These are phyloP conservation scores for Fraxinus pennsylvanica DNA, from an alignment of 257 asterid genomes.

Conservation along the genomic window DNA sequence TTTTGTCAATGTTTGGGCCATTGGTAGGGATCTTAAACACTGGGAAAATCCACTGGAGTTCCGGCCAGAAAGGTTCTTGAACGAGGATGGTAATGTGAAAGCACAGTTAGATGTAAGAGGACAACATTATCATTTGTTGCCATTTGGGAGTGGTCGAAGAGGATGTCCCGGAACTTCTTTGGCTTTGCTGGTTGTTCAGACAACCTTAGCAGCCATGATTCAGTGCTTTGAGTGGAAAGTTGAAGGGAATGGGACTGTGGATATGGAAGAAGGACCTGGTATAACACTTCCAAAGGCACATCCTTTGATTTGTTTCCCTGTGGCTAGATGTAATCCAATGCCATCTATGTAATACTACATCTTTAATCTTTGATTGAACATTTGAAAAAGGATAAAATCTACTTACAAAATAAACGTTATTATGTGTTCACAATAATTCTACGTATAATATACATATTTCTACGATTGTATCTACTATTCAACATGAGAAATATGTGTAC, in stretches of 20 bases:
- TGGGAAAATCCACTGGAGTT: constrained; percentile 71
- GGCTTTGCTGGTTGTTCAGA: constrained; percentile 65
- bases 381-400: neutral
- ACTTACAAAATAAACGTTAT: neutral
- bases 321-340: constrained; percentile 38
- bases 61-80: constrained; percentile 59
- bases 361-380: neutral
- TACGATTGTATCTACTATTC: too few relatives aligned
- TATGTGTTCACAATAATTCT: too few relatives aligned
- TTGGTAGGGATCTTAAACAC: constrained; percentile 52
- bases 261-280: constrained; percentile 68
- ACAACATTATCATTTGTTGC: constrained; percentile 63
- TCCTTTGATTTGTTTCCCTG: constrained; percentile 56
- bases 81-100: constrained; percentile 31
- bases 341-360: constrained; percentile 1
- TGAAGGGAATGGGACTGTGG: constrained; percentile 35
- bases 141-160: constrained; percentile 73
- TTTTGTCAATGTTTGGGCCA: constrained; percentile 72
- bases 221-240: constrained; percentile 73
- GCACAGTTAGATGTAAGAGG: constrained; percentile 68
- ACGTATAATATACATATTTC: too few relatives aligned
- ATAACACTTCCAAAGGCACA: constrained; percentile 60
- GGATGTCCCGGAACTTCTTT: constrained; percentile 79
- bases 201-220: constrained; percentile 61
- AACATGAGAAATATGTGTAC: too few relatives aligned